Evolutionary conservation across 139 green algal genomes (phyloP).

Genomic region (Chlorella sp.): DNA sequence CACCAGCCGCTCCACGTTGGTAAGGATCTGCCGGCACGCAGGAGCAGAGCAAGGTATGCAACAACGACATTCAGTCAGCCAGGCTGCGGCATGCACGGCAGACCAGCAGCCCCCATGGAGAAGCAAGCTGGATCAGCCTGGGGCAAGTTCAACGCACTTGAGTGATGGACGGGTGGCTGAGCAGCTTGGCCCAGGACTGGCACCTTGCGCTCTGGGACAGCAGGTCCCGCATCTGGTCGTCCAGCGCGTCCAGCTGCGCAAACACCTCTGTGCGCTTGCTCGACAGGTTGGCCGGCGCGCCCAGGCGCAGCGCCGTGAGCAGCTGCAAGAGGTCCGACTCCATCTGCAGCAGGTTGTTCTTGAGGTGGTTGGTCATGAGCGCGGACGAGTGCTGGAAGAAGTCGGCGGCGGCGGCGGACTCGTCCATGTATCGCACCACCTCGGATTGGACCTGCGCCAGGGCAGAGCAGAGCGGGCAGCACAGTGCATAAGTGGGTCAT

Average conservation of each 20-base stretch:
- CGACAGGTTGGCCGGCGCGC: slow-evolving; percentile 4
- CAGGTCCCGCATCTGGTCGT: background rate
- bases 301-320: slow-evolving; percentile 14
- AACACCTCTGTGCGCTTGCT: background rate
- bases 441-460: background rate
- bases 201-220: slow-evolving; percentile 12
- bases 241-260: background rate
- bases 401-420: slow-evolving; percentile 17
- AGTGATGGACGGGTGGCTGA: slow-evolving; percentile 17
- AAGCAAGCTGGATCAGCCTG: no score
- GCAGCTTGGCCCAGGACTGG: slow-evolving; percentile 28
- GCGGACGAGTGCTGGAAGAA: slow-evolving; percentile 23
- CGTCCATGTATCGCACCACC: slow-evolving; percentile 19
- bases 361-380: slow-evolving; percentile 33
- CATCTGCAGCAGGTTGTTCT: slow-evolving; percentile 24
- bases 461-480: no score
- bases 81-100: no score
- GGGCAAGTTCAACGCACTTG: background rate
- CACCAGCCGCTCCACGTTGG: background rate
- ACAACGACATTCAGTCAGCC: no score
- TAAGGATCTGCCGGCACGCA: background rate
- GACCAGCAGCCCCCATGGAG: no score
- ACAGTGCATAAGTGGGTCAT: no score
- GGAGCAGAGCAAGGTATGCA: no score
- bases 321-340: slow-evolving; percentile 17